These are phyloP conservation scores for Exsudoporus frostii DNA, from an alignment of 768 basidiomycete genomes.

Conservation along the genomic window DNA sequence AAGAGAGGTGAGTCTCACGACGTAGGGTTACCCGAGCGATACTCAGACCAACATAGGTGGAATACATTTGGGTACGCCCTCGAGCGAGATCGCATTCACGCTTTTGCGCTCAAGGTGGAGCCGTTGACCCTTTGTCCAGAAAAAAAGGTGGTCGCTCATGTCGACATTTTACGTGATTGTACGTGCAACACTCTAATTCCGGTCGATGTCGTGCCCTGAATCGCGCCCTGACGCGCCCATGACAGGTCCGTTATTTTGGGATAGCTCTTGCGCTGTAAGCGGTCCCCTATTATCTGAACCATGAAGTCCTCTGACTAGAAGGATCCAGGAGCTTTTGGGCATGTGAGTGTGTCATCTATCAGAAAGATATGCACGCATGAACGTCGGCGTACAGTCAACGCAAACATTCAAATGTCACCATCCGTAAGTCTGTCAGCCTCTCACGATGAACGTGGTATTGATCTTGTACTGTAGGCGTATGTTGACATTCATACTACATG, in stretches of 20 bases:
- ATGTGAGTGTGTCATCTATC: slow-evolving; percentile 1
- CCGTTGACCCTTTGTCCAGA: not conserved
- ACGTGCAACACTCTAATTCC: not conserved
- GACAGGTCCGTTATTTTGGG: slow-evolving; percentile 17
- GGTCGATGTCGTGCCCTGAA: not conserved
- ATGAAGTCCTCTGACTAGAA: not conserved
- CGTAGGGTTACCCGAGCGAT: not conserved
- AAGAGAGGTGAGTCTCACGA: slow-evolving; percentile 13
- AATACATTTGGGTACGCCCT: slow-evolving; percentile 20
- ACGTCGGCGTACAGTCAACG: slow-evolving; percentile 8
- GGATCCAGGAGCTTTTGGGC: slow-evolving; percentile 11
- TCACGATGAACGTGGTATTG: not conserved
- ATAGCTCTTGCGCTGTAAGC: slow-evolving; percentile 18
- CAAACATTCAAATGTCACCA: slow-evolving; percentile 16
- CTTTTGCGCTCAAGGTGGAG: not conserved
- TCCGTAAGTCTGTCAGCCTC: not conserved
- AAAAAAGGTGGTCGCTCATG: slow-evolving; percentile 11
- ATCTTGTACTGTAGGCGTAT: slow-evolving; percentile 5
- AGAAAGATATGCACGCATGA: not conserved
- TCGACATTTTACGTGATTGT: slow-evolving; percentile 19
- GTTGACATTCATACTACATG: not conserved
- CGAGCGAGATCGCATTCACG: no score
- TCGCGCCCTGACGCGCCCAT: not conserved
- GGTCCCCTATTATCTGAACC: not conserved
- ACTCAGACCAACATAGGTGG: slow-evolving; percentile 6